These are phyloP conservation scores for Dichotomocladium elegans DNA, from an alignment of 371 early-diverging fungal genomes.

Conservation along the genomic window DNA sequence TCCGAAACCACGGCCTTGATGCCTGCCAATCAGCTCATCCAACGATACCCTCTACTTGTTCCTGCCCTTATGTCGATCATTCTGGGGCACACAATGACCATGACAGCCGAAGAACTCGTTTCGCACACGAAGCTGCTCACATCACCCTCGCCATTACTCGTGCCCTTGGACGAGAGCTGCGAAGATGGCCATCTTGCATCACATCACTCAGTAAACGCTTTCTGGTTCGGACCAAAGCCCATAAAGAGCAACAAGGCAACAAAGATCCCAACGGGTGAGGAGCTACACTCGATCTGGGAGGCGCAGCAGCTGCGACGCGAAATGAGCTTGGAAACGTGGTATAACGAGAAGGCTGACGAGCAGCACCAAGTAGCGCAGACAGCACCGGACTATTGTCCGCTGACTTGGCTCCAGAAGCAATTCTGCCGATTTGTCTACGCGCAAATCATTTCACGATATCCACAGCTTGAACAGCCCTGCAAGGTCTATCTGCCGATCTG, in stretches of 20 bases:
- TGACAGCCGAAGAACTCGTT: slow-evolving; percentile 33
- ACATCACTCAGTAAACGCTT: slow-evolving; percentile 1
- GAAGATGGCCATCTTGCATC: too few relatives aligned
- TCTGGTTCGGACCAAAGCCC: slow-evolving; percentile 10
- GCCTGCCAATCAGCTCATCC: slow-evolving; percentile 12
- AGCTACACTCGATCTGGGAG: slow-evolving; percentile 12
- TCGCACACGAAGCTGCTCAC: slow-evolving; percentile 21
- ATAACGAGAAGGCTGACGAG: background rate
- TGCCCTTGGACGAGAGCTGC: background rate
- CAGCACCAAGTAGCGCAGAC: background rate
- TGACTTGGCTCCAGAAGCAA: slow-evolving; percentile 25
- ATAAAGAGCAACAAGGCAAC: background rate
- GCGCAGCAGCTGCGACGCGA: slow-evolving; percentile 2
- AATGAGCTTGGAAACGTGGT: background rate
- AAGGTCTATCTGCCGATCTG: slow-evolving; percentile 32
- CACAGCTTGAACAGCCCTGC: slow-evolving; percentile 20
- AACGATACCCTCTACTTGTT: slow-evolving; percentile 35
- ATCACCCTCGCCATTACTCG: slow-evolving; percentile 2
- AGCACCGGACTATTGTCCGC: slow-evolving; percentile 19
- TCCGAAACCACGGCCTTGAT: background rate
- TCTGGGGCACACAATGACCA: slow-evolving; percentile 38
- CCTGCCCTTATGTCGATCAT: slow-evolving; percentile 47
- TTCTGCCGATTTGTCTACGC: slow-evolving; percentile 33
- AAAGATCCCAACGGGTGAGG: slow-evolving; percentile 4
- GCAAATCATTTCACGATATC: slow-evolving; percentile 26